A percentile compares a stretch with the other conserved stretches of the same genome.
Conservation (phyloP, 345 rosid genomes). For the Citrus mangshanensis region DNA sequence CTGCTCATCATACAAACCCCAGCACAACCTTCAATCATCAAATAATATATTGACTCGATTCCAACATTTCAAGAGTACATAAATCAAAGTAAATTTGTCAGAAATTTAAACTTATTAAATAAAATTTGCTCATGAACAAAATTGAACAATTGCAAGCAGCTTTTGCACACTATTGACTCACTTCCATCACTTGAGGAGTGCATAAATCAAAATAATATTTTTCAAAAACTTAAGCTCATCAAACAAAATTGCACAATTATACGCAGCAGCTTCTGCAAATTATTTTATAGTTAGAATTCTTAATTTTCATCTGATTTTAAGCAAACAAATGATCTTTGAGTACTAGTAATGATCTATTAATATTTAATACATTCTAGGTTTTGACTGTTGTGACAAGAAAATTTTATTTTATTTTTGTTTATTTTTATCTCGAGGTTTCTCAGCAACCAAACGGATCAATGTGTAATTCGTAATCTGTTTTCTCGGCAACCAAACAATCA, state of each 20-base stretch:
- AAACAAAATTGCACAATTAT: neutral
- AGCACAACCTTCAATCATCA: conserved; percentile 26
- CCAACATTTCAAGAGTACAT: too few relatives aligned
- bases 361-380: neutral
- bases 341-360: neutral
- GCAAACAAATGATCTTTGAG: neutral
- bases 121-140: too few relatives aligned
- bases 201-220: neutral
- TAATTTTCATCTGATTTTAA: neutral
- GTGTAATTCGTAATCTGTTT: neutral
- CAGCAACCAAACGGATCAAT: neutral
- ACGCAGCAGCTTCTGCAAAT: too few relatives aligned
- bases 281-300: neutral
- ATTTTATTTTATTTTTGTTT: neutral
- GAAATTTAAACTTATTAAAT: too few relatives aligned
- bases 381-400: neutral
- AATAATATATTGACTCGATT: neutral
- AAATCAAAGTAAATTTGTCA: too few relatives aligned
- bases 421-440: neutral
- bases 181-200: neutral
- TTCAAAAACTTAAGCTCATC: neutral
- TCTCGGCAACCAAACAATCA: conserved; percentile 9
- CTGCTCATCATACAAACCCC: conserved; percentile 89
- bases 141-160: too few relatives aligned
- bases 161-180: too few relatives aligned